phyloP scores from a whole-genome alignment of 2,329 filamentous ascomycete genomes.

The Alternaria arbusti region DNA sequence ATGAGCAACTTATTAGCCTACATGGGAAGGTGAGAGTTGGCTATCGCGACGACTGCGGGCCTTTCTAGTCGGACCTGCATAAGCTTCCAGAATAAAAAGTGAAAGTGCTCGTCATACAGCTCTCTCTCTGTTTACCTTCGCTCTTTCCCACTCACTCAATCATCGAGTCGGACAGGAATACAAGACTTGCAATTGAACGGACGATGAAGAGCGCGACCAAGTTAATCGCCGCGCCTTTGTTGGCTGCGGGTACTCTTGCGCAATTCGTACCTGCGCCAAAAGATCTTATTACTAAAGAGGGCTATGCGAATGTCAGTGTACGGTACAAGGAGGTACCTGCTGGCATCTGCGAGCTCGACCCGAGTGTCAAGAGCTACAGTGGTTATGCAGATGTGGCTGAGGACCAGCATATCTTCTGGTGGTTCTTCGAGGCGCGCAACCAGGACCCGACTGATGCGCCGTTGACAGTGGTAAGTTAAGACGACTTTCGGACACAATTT shows the following conservation, averaged over 20 bases:
- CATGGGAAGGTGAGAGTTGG: slow-evolving; percentile 8
- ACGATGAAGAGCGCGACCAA: slow-evolving; percentile 18
- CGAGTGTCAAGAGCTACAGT: slow-evolving; percentile 62
- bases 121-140: neutral
- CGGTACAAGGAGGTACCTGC: slow-evolving; percentile 63
- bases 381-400: slow-evolving; percentile 62
- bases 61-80: neutral
- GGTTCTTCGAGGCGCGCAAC: slow-evolving; percentile 63
- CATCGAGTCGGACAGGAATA: neutral
- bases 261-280: slow-evolving; percentile 57
- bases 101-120: neutral
- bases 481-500: neutral
- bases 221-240: slow-evolving; percentile 19
- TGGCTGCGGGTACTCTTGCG: slow-evolving; percentile 27
- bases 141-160: neutral
- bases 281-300: slow-evolving; percentile 52
- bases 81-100: neutral
- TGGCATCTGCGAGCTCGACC: slow-evolving; percentile 64
- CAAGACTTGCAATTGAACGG: neutral
- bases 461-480: slow-evolving; percentile 54
- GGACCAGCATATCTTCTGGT: slow-evolving; percentile 62
- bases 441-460: slow-evolving; percentile 59
- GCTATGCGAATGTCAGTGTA: slow-evolving; percentile 58
- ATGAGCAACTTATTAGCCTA: slow-evolving; percentile 9
- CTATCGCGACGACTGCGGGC: neutral